Base-by-base conservation (phyloP, 768 basidiomycete genomes). In the Naganishia vishniacii region DNA sequence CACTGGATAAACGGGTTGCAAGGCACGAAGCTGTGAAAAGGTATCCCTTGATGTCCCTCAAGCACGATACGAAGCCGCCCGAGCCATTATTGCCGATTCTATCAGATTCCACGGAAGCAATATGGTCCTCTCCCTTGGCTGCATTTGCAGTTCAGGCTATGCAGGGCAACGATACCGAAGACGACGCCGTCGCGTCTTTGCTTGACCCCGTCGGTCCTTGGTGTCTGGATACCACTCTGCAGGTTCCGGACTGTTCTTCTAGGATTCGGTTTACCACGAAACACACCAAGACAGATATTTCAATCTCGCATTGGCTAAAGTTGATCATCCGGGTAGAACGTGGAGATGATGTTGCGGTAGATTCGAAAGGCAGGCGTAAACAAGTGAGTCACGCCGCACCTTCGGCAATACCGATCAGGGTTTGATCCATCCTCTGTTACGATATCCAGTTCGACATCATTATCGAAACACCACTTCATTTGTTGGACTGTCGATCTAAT, bases 401-500 rank as follows among this genome's bases (percentile, higher is more conserved):
- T 37, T 23, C 15, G 26, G 25, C 8, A 25, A 20, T 26, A n/a
- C 15, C 29, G 42, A 6, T 48, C 32, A 48, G 45, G 7, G 0
- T 51, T 25, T n/a, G 40, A 7, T 42, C 13, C 16, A 20, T 42
- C 23, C 25, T 40, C 18, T 51, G 20, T 2, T 25, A 18, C 15
- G 31, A 15, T 3, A 0, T 37, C 18, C 49, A 70, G 67, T 71
- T 71, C 41, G 75, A 76, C 61, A 72, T 76, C 62, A 72, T 69
- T 65, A 79, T 79, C 66, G 79, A 77, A 73, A 85, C 85, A 0
- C 91, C 91, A 0, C 82, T 95, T 40, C 86, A 89, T 61, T 85
- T 97, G 51, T 83, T 95, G 59, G 92, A 92, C 18, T 91, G 88
- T 75, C 84, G 85, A 23, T 92, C 89, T 73, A 86, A 88, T 69